Evolutionary conservation across 1,139 yeast genomes (phyloP), one percentile per base, ranked within the genome.

Genomic region (Nakaseomyces sp.): DNA sequence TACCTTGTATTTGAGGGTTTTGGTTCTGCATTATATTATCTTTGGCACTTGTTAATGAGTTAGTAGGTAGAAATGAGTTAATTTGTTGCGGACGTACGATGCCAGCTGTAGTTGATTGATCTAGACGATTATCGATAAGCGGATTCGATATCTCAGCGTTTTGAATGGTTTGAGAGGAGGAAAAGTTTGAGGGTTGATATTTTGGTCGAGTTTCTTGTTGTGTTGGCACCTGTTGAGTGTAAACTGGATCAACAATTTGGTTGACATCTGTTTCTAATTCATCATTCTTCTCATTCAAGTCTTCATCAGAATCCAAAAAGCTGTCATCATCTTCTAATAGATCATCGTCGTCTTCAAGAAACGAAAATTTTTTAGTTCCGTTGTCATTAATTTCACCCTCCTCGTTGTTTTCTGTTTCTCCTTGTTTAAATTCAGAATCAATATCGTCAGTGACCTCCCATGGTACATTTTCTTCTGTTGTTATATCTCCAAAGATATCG

Each of bases 241-340:
- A 7, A 6, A 22, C 24, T 22, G 24, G 9, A 22, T 7, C 9
- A 22, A 26, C 13, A 26, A 10, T 8, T n/a, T 26, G 29, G 13
- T 26, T n/a, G 5, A n/a, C 13, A n/a, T 9, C 22, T 18, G 36
- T 19, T 10, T 32, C 24, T 9, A 17, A 19, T 15, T 13, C 10
- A 5, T 22, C 29, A 10, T 24, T 22, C 4, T 18, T 36, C 13
- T 29, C 25, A 13, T 18, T 30, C 18, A 32, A 32, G 1, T 40
- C 36, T 7, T 53, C 57, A 29, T 58, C 63, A 10, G 61, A 55
- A 10, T 51, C 58, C 29, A 57, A 45, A 29, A 54, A 51, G 42
- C 62, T 57, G 31, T 54, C 63, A 31, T 56, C 57, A 25, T 59
- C 64, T 40, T 52, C 60, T 20, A 60, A 47, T 2, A 58, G 45